Conservation (phyloP, 352 stramenopile species). For the Phytophthora chlamydospora region DNA sequence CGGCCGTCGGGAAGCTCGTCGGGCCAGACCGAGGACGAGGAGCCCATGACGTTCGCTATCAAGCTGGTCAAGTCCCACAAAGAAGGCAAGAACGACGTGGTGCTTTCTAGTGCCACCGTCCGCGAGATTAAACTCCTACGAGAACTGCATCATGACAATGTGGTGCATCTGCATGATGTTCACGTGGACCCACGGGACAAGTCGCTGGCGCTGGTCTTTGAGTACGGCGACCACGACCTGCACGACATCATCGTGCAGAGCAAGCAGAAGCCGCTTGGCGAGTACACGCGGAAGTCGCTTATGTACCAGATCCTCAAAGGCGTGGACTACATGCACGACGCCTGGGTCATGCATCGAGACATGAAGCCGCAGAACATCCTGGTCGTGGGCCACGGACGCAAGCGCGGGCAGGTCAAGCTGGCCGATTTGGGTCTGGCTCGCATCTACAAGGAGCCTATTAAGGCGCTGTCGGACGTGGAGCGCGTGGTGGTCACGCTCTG, state of each 20-base stretch:
- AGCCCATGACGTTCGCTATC: constrained; percentile 87
- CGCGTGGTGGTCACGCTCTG: constrained; percentile 96
- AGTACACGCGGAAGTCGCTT: constrained; percentile 93
- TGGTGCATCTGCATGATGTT: constrained; percentile 87
- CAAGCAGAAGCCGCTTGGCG: constrained; percentile 87
- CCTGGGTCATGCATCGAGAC: constrained; percentile 94
- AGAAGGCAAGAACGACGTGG: constrained; percentile 90
- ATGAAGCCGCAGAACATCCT: constrained; percentile 95
- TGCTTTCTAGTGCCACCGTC: constrained; percentile 87
- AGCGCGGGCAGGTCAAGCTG: constrained; percentile 86
- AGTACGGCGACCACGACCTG: constrained; percentile 91
- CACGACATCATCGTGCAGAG: constrained; percentile 90
- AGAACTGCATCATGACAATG: constrained; percentile 89
- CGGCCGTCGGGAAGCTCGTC: constrained; percentile 25
- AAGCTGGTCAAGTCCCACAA: constrained; percentile 92
- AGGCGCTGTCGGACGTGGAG: constrained; percentile 88
- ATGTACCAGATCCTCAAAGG: constrained; percentile 93
- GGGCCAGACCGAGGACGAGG: constrained; percentile 57
- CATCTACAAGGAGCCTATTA: constrained; percentile 90
- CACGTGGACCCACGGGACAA: constrained; percentile 87
- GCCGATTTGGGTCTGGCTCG: constrained; percentile 88
- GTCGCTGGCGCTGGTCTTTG: constrained; percentile 86
- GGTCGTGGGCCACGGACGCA: constrained; percentile 86
- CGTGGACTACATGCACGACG: constrained; percentile 93
- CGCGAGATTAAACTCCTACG: constrained; percentile 92